phyloP scores from a whole-genome alignment of 163 green algal species.

The Chlamydomonas reinhardtii region DNA sequence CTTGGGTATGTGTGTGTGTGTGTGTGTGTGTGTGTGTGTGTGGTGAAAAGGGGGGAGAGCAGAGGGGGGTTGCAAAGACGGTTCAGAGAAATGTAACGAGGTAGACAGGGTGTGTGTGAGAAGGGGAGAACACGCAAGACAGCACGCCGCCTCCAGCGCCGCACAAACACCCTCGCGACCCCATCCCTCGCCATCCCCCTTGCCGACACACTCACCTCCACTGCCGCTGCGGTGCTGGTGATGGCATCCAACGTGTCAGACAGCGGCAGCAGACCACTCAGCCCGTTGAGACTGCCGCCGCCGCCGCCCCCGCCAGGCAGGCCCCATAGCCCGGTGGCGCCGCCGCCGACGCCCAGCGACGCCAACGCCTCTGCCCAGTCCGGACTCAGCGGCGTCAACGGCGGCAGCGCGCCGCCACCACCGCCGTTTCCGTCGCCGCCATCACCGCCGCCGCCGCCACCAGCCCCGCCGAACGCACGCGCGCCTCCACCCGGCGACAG shows the following conservation, averaged over 20 bases:
- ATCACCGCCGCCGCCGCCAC: not conserved
- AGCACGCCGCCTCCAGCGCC: too few relatives aligned
- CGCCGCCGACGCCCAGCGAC: not conserved
- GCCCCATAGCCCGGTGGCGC: not conserved
- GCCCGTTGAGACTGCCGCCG: not conserved
- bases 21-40: too few relatives aligned
- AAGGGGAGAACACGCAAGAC: too few relatives aligned
- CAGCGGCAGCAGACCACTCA: not conserved
- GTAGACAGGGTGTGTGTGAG: too few relatives aligned
- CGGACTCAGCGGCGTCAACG: constrained; percentile 1
- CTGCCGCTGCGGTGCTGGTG: too few relatives aligned
- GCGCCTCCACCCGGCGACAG: too few relatives aligned
- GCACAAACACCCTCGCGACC: too few relatives aligned
- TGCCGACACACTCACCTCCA: too few relatives aligned
- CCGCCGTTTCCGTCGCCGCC: not conserved
- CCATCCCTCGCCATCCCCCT: too few relatives aligned
- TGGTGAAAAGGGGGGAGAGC: not conserved
- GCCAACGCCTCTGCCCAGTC: not conserved
- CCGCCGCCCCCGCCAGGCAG: not conserved
- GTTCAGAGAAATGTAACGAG: not conserved
- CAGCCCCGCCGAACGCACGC: too few relatives aligned
- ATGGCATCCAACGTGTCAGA: not conserved
- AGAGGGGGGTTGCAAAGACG: not conserved
- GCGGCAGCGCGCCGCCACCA: not conserved
- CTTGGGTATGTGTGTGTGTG: not conserved